Evolutionary conservation across 352 stramenopile species (phyloP).

Genomic region (Globisporangium megalacanthum): DNA sequence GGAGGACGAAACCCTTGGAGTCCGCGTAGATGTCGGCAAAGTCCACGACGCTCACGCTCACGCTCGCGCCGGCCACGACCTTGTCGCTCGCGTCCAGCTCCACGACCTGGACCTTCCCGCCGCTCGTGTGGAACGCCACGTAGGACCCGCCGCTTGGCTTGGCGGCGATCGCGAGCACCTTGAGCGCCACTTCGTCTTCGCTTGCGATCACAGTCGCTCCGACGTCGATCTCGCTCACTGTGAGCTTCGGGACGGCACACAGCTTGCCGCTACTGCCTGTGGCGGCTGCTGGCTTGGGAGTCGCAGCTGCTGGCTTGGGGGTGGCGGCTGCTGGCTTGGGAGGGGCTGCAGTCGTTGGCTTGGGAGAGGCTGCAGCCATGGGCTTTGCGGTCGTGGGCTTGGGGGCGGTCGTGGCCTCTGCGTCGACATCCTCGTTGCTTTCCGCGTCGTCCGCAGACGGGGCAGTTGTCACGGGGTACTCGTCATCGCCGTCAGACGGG

Average conservation of each 20-base stretch:
- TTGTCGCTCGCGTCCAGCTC: constrained; percentile 46
- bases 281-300: constrained; percentile 1
- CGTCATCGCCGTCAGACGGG: constrained; percentile 2
- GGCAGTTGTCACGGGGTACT: constrained; percentile 3
- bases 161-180: constrained; percentile 38
- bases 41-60: constrained; percentile 36
- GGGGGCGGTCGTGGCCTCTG: neutral
- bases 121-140: constrained; percentile 43
- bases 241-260: constrained; percentile 34
- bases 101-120: constrained; percentile 34
- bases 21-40: constrained; percentile 56
- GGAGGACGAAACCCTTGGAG: constrained; percentile 45
- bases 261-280: constrained; percentile 24
- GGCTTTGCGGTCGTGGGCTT: too few relatives aligned
- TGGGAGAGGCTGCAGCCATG: neutral
- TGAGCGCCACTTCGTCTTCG: constrained; percentile 46
- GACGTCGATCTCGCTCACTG: constrained; percentile 35
- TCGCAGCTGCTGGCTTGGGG: too few relatives aligned
- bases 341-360: neutral
- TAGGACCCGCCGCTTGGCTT: constrained; percentile 38
- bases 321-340: neutral
- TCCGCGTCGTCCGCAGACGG: neutral
- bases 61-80: constrained; percentile 26
- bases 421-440: neutral
- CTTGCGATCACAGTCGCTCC: constrained; percentile 25